These are phyloP conservation scores for Iodosphaeria phyllophila DNA, from an alignment of 2,329 filamentous ascomycete species.

Conservation along the genomic window DNA sequence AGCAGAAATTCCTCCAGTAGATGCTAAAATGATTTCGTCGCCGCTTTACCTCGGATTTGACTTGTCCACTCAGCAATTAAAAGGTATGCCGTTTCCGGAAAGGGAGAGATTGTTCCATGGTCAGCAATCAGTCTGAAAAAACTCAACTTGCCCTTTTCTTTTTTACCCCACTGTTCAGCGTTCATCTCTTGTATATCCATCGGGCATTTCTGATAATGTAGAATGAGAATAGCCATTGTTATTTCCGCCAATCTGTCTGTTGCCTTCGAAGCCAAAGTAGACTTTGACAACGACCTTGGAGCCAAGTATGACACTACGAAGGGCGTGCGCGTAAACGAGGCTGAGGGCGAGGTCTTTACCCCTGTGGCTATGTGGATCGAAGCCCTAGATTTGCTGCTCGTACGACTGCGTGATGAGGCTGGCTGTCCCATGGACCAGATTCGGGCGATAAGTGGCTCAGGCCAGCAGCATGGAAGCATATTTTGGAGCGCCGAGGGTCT, in stretches of 20 bases:
- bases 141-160: slow-evolving; percentile 1
- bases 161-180: neutral
- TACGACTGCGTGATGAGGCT: slow-evolving; percentile 47
- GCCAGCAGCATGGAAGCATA: slow-evolving; percentile 95
- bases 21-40: slow-evolving; percentile 21
- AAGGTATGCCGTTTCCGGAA: slow-evolving; percentile 44
- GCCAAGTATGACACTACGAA: slow-evolving; percentile 64
- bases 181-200: slow-evolving; percentile 3
- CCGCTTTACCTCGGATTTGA: slow-evolving; percentile 85
- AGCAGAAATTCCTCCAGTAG: too few species aligned
- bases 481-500: slow-evolving; percentile 70
- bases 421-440: slow-evolving; percentile 60
- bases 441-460: slow-evolving; percentile 71
- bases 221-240: slow-evolving; percentile 60
- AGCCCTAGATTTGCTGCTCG: slow-evolving; percentile 70
- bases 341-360: slow-evolving; percentile 76
- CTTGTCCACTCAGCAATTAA: slow-evolving; percentile 90
- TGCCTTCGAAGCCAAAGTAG: slow-evolving; percentile 71
- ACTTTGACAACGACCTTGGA: slow-evolving; percentile 74
- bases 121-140: neutral
- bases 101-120: neutral
- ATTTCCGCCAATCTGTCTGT: slow-evolving; percentile 70
- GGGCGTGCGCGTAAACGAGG: slow-evolving; percentile 67
- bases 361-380: slow-evolving; percentile 92
- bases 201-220: too few species aligned